These are phyloP conservation scores for Rubroboletus satanas DNA, from an alignment of 768 basidiomycete species.

Conservation along the genomic window DNA sequence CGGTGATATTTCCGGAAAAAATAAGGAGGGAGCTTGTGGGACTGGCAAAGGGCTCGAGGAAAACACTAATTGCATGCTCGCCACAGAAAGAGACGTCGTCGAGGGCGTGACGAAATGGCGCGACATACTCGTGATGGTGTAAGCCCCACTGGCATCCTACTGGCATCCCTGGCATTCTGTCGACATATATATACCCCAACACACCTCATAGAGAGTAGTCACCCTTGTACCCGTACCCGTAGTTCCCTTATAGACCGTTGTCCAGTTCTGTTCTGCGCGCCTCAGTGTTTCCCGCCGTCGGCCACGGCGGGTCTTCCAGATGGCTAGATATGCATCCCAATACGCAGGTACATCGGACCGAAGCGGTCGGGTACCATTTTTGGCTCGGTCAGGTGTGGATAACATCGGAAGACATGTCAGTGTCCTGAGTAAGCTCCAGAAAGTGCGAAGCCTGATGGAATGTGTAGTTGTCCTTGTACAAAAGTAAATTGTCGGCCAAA, in stretches of 20 bases:
- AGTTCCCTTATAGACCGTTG: no score
- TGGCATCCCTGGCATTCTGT: no score
- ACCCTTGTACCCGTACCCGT: no score
- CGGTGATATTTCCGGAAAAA: conserved; percentile 26
- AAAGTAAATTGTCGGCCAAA: conserved; percentile 3
- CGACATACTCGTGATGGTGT: conserved; percentile 4
- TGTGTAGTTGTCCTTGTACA: conserved; percentile 5
- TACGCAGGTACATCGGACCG: background rate
- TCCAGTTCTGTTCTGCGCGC: no score
- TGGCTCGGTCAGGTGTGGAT: conserved; percentile 15
- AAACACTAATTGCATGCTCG: conserved; percentile 14
- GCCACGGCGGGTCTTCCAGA: no score
- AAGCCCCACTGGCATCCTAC: no score
- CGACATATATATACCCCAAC: no score
- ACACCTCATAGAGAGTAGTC: no score
- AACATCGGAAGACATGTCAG: background rate
- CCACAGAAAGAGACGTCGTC: conserved; percentile 9
- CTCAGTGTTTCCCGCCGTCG: no score
- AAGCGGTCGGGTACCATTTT: background rate
- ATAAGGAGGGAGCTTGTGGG: conserved; percentile 15
- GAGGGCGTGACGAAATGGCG: conserved; percentile 9
- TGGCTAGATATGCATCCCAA: background rate
- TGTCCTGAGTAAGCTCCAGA: background rate
- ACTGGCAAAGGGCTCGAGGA: conserved; percentile 28
- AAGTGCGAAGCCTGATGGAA: conserved; percentile 4